Conservation (phyloP, 192 early-diverging fungal species). For the Coemansia sp. region DNA sequence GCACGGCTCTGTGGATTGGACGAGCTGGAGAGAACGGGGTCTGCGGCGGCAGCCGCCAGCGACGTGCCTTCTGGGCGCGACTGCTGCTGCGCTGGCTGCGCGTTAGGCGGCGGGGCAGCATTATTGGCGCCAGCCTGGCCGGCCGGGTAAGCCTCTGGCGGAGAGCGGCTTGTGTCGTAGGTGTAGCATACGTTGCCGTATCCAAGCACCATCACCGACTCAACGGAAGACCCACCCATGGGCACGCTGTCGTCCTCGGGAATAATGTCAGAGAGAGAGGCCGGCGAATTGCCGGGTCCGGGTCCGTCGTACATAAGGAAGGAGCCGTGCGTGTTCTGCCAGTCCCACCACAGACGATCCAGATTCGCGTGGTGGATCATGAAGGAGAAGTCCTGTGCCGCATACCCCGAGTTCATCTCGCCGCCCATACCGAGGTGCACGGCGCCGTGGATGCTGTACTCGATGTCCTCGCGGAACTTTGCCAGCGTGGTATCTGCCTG, state of each 20-base stretch:
- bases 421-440: constrained; percentile 53
- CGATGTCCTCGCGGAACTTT: constrained; percentile 51
- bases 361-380: constrained; percentile 56
- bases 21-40: constrained; percentile 26
- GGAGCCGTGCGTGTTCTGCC: constrained; percentile 47
- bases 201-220: constrained; percentile 52
- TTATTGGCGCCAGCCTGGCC: constrained; percentile 15
- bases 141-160: constrained; percentile 39
- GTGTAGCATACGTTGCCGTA: constrained; percentile 53
- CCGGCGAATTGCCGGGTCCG: constrained; percentile 22
- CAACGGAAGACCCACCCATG: constrained; percentile 35
- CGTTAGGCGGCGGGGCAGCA: not conserved
- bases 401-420: constrained; percentile 49
- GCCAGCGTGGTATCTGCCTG: constrained; percentile 38
- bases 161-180: constrained; percentile 38
- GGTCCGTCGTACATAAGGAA: constrained; percentile 47
- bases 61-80: not conserved
- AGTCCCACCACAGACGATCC: constrained; percentile 58
- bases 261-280: constrained; percentile 32
- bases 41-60: not conserved
- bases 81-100: constrained; percentile 11
- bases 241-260: constrained; percentile 37
- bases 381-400: constrained; percentile 55
- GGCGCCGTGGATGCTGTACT: constrained; percentile 52
- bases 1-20: constrained; percentile 27